Conservation (phyloP, 1,139 yeast species). For the Sugiyamaella pinicola region DNA sequence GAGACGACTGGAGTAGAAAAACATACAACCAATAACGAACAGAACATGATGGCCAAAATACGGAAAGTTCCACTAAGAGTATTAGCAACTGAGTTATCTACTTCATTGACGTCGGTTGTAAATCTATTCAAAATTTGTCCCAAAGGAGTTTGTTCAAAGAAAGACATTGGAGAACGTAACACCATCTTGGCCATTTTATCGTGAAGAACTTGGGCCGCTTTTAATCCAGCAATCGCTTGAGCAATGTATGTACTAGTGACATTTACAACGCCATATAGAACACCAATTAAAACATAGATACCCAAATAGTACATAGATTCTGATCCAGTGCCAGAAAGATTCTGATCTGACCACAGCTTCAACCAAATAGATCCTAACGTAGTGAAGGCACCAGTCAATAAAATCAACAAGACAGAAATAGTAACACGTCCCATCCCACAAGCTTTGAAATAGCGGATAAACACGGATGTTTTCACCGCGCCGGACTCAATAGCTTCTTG, state of each 20-base stretch:
- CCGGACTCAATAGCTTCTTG: conserved; percentile 28
- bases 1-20: conserved; percentile 68
- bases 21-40: conserved; percentile 66
- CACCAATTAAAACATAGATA: conserved; percentile 68
- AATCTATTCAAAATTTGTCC: conserved; percentile 73
- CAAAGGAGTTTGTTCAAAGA: conserved; percentile 65
- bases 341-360: conserved; percentile 94
- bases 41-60: conserved; percentile 56
- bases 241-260: conserved; percentile 66
- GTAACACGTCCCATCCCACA: conserved; percentile 74
- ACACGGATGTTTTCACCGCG: conserved; percentile 50
- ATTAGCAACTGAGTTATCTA: conserved; percentile 60
- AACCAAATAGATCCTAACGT: conserved; percentile 82
- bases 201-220: conserved; percentile 78
- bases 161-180: conserved; percentile 71
- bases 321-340: conserved; percentile 73
- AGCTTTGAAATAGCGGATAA: conserved; percentile 78
- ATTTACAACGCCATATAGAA: conserved; percentile 58
- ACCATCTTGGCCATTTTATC: conserved; percentile 76
- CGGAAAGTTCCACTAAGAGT: conserved; percentile 48
- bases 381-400: conserved; percentile 60
- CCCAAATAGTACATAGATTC: conserved; percentile 65
- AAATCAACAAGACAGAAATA: conserved; percentile 50
- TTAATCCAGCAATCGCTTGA: conserved; percentile 79
- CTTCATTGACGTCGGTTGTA: conserved; percentile 65